phyloP scores from a whole-genome alignment of 257 asterid species.

The Solanum verrucosum region DNA sequence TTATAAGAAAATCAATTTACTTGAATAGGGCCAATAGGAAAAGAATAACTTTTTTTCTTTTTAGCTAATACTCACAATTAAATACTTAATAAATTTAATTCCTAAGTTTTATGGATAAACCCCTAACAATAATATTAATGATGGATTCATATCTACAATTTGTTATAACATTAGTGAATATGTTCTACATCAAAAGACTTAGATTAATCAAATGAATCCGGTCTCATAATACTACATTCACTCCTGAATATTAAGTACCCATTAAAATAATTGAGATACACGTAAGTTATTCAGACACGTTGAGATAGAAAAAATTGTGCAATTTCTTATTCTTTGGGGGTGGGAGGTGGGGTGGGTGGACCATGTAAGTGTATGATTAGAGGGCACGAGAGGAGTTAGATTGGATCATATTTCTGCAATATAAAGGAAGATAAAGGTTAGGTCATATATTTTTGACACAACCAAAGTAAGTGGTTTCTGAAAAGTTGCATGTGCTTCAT shows the following conservation, averaged over 20 bases:
- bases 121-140: neutral
- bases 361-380: slow-evolving; percentile 5
- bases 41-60: neutral
- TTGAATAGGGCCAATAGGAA: neutral
- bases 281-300: neutral
- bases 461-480: slow-evolving; percentile 17
- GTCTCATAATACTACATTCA: neutral
- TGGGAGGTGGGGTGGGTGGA: neutral
- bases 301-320: neutral
- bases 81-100: neutral
- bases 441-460: slow-evolving; percentile 3
- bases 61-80: neutral
- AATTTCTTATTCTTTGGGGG: neutral
- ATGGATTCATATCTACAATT: neutral
- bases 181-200: neutral
- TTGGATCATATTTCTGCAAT: neutral
- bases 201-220: neutral
- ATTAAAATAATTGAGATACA: neutral
- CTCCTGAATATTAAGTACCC: neutral
- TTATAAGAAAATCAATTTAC: neutral
- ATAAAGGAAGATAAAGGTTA: slow-evolving; percentile 11
- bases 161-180: neutral
- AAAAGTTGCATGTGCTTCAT: slow-evolving; percentile 19
- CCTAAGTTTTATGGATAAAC: neutral
- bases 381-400: neutral